Conservation (phyloP, 2,329 filamentous ascomycete species). For the Cladosporium sp. region DNA sequence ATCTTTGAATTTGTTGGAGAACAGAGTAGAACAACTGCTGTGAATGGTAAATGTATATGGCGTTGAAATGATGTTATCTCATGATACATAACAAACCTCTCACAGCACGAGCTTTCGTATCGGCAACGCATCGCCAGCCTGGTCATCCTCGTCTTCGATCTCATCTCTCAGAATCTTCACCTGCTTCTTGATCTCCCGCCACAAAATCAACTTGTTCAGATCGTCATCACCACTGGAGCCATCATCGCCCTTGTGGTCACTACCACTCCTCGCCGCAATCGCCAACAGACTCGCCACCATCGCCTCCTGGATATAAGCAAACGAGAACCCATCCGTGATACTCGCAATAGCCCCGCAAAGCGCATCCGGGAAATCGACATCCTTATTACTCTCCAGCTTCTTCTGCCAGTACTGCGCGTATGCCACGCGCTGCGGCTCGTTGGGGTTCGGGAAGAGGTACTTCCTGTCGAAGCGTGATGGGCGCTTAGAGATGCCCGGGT, state of each 20-base stretch:
- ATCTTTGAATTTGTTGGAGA: no score
- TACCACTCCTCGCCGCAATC: conserved; percentile 50
- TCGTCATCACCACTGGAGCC: not conserved
- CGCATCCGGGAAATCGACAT: conserved; percentile 62
- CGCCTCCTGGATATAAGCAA: conserved; percentile 70
- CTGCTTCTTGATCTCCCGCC: conserved; percentile 66
- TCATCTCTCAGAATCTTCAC: conserved; percentile 62
- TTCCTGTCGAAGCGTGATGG: conserved; percentile 69
- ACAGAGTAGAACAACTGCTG: not conserved
- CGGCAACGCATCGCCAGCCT: not conserved
- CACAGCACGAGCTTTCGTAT: not conserved
- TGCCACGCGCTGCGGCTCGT: conserved; percentile 54
- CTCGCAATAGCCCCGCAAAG: conserved; percentile 61
- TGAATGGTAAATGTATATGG: not conserved
- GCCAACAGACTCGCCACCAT: conserved; percentile 65
- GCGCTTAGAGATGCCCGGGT: conserved; percentile 64
- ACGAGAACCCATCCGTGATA: conserved; percentile 67
- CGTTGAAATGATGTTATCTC: not conserved
- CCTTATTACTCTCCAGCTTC: conserved; percentile 58
- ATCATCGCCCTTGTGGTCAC: not conserved
- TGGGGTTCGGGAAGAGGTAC: conserved; percentile 64
- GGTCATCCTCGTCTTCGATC: conserved; percentile 43
- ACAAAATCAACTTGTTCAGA: conserved; percentile 57
- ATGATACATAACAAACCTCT: not conserved
- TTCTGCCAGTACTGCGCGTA: conserved; percentile 68